Percentiles rank a stretch among this genome's conserved stretches.
phyloP scores from a whole-genome alignment of 1,284 basidiomycete genomes.

The Cryptococcus hybrid region DNA sequence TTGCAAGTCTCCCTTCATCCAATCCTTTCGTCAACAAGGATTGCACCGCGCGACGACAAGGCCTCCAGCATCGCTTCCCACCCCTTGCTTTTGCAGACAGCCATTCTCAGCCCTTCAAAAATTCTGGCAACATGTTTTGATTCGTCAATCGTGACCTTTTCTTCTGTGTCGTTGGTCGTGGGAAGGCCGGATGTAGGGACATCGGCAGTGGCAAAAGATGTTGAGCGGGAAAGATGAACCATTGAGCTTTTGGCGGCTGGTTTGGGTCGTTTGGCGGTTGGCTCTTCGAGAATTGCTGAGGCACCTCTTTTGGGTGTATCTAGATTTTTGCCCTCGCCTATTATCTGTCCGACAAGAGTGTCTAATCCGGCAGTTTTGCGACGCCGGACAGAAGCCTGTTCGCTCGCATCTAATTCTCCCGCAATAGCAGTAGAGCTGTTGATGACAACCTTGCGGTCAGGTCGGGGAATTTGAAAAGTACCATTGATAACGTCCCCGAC shows the following conservation, averaged over 20 bases:
- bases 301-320: not conserved
- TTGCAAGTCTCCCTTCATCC: constrained; percentile 33
- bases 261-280: not conserved
- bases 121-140: constrained; percentile 11
- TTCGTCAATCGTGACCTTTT: not conserved
- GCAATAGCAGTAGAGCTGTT: not conserved
- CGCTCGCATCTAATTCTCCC: constrained; percentile 18
- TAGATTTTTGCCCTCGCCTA: constrained; percentile 4
- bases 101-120: constrained; percentile 39
- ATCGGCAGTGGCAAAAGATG: constrained; percentile 21
- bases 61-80: constrained; percentile 36
- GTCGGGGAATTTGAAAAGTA: constrained; percentile 4
- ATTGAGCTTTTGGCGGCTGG: constrained; percentile 12
- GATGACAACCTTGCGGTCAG: not conserved
- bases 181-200: constrained; percentile 3
- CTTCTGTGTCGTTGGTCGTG: not conserved
- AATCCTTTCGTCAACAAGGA: constrained; percentile 30
- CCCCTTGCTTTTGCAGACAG: constrained; percentile 34
- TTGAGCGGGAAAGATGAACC: constrained; percentile 32
- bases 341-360: constrained; percentile 36
- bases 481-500: not conserved
- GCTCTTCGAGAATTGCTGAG: not conserved
- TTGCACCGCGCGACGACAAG: constrained; percentile 29
- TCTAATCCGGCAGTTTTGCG: constrained; percentile 27
- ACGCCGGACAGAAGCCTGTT: constrained; percentile 33